Percentiles rank a stretch among this genome's conserved stretches.
Evolutionary conservation across 2,329 filamentous ascomycete genomes (phyloP).

Genomic region (Dothideomycetidae sp.): DNA sequence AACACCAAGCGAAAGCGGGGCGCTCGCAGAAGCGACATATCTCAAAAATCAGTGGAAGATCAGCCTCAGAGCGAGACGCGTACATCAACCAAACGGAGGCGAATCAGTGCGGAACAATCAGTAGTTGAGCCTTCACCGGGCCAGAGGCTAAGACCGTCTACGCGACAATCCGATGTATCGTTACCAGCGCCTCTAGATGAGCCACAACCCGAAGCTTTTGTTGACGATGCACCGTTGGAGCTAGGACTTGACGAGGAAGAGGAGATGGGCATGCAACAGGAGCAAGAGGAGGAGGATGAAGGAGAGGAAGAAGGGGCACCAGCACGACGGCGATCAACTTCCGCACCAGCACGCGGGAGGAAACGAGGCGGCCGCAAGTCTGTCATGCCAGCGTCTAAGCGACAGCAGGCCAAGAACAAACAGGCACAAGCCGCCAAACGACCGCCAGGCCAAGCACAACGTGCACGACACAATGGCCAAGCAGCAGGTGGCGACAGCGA

Average conservation of each 20-base stretch:
- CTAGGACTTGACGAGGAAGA: constrained; percentile 1
- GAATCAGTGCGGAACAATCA: neutral
- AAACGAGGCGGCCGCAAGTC: constrained; percentile 10
- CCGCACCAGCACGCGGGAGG: neutral
- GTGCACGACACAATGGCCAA: constrained; percentile 8
- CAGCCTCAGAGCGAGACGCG: neutral
- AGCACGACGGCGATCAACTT: neutral
- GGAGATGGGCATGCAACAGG: constrained; percentile 5
- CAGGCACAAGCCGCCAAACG: neutral
- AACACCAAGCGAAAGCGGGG: constrained; percentile 8
- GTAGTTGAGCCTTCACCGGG: constrained; percentile 4
- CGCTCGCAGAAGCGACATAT: constrained; percentile 4
- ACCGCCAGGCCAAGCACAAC: no score
- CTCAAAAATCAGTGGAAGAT: constrained; percentile 1
- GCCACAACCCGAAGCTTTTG: neutral
- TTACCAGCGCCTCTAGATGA: neutral
- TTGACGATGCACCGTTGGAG: neutral
- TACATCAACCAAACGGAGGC: constrained; percentile 5
- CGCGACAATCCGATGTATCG: constrained; percentile 1
- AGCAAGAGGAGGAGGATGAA: constrained; percentile 2
- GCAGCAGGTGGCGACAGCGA: constrained; percentile 11
- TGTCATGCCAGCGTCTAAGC: constrained; percentile 3
- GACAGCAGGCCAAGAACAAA: neutral
- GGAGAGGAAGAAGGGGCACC: constrained; percentile 1
- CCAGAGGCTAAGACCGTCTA: neutral